Base-by-base conservation (phyloP, 495 filamentous ascomycete species). In the Cercophora sp. region DNA sequence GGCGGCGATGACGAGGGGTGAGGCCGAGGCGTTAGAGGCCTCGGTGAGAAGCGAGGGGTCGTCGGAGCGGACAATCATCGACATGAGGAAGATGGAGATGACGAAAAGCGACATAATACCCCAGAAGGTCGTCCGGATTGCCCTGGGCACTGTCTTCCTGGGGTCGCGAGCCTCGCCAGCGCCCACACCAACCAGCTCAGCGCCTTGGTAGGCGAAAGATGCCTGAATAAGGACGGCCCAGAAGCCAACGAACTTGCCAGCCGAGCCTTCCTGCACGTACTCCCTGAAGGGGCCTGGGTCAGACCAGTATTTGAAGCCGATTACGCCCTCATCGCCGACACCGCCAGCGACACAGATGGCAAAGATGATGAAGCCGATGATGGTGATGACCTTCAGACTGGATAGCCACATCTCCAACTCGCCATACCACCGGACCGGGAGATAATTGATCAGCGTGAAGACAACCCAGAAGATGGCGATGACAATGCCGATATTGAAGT, bases 351-450 rank as follows among this genome's bases (percentile, higher is more conserved):
- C 75, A 51, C 85, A 79, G 50, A 91, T 74, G 37, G 76, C 83
- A 29, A 85, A 75, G 51, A 87, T 78, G 52, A 87, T 71, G 54
- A 86, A 76, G 29, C 87, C 87, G 42, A 88, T 50, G 50, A 91
- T 81, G 42, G 85, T 86, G 59, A 90, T 65, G 55, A 91, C 84
- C 61, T 92, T 91, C 69, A 91, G 70, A 48, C 78, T 81, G 15
- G 85, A 83, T 59, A 89, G 85, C 67, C 78, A 80, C 66, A 89
- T 88, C 60, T 88, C 86, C 27, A 86, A 78, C 70, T 90, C 84
- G 37, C 86, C 87, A 57, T 84, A 90, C 37, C 79, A 78, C 4
- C 74, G 65, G 15, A 90, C 81, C 2, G 85, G 80, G 36, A 91
- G 73, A 52, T 85, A 79, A 60, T 91, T 90, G 42, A 84, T 62